phyloP scores from a whole-genome alignment of 2,329 filamentous ascomycete species.

The Colletotrichum sp. region DNA sequence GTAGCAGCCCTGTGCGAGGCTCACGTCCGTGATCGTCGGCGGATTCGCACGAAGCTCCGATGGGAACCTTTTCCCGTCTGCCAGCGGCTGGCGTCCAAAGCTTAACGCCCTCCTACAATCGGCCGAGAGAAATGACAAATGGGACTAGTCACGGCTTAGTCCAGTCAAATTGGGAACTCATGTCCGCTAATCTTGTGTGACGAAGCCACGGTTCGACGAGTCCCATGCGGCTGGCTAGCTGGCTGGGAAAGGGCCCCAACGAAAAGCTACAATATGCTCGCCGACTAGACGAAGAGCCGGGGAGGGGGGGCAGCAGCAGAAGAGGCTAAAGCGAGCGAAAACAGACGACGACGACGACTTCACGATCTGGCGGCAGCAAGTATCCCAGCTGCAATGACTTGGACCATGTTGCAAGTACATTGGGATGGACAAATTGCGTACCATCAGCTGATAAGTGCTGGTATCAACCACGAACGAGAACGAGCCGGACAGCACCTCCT shows the following conservation, averaged over 20 bases:
- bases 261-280: not conserved
- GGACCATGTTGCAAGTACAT: slow-evolving; percentile 16
- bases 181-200: slow-evolving; percentile 19
- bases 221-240: not conserved
- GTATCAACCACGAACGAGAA: not conserved
- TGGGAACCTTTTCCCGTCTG: not conserved
- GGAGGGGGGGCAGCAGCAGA: not conserved
- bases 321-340: not conserved
- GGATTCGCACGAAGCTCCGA: not conserved
- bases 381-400: slow-evolving; percentile 10
- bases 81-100: slow-evolving; percentile 8
- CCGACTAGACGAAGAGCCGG: not conserved
- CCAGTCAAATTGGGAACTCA: slow-evolving; percentile 12
- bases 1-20: not conserved
- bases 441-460: slow-evolving; percentile 5
- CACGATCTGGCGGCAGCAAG: not conserved
- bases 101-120: slow-evolving; percentile 7
- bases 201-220: slow-evolving; percentile 3
- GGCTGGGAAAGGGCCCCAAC: not conserved
- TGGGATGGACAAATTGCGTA: slow-evolving; percentile 10
- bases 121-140: slow-evolving; percentile 14
- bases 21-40: slow-evolving; percentile 8
- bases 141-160: not conserved
- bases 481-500: slow-evolving; percentile 2
- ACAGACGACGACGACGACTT: not conserved